Base-by-base conservation (phyloP, 495 filamentous ascomycete species). In the Parathielavia hyrcaniae region DNA sequence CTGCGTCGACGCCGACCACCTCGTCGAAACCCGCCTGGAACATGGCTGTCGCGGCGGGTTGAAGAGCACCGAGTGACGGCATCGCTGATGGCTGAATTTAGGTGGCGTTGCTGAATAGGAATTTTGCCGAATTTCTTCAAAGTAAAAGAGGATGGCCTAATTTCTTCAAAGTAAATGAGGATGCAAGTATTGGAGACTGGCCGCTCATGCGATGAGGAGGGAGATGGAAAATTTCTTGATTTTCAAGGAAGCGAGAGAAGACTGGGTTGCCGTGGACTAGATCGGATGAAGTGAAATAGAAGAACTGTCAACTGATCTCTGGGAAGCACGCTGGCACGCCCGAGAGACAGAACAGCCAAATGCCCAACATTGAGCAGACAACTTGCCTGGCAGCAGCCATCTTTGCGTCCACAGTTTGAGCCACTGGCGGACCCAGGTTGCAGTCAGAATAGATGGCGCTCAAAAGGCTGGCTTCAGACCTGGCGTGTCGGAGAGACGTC, bases 1-100 rank as follows among this genome's bases (percentile, higher is more conserved):
- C 26, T 1, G 16, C 14, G 17, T 40, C 32, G 0, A 38, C 5
- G 19, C 32, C 53, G 16, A 55, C 26, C 11, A 19, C 46, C 6
- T 51, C 32, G 22, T 55, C 52, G 16, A 60, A 60, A 10, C 52
- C 58, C 5, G 55, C 40, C 22, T 36, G 46, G n/a, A 60, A 49
- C 43, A 53, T 20, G 32, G 50, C 55, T 13, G 51, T 38, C 7
- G 41, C 56, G 44, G 35, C 32, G 47, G 49, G 54, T 19, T 61
- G 41, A 4, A 56, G 34, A 2, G 22, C 16, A 8, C 35, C 45
- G 34, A 49, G 45, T 20, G 34, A 30, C n/a, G 19, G 10, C 54
- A 56, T 49, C 20, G 39, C 36, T 5, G 23, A 10, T 41, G 44
- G 45, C 14, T 7, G 19, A 1, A 20, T 44, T n/a, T 11, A 5